Base-by-base conservation (phyloP, 768 basidiomycete species). In the Lentinula detonsa region DNA sequence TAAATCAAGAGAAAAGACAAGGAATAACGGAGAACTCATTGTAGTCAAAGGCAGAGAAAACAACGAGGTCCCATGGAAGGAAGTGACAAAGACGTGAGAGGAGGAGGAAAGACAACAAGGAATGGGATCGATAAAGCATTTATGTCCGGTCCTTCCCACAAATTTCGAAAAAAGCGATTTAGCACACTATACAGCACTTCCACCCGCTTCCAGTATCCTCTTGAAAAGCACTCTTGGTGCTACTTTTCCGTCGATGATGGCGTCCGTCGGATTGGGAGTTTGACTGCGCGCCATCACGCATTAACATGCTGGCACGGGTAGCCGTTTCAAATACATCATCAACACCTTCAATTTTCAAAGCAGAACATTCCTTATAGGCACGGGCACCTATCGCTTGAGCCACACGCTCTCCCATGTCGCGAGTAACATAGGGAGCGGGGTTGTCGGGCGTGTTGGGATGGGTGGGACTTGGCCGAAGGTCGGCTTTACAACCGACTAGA, bases 251-350 rank as follows among this genome's bases (percentile, higher is more conserved):
- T 65, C 83, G 73, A 68, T 84, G 82, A 64, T 84, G 81, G 53
- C 75, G 76, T 8, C 67, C 71, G 34, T 73, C 71, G 48, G 72
- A 65, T 67, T 71, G 65, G 40, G 76, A 73, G 68, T 79, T 74
- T 33, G 77, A 74, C 7, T 85, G 83, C 28, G 85, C 88, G 2
- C 90, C 90, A 61, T 95, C 94, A 21, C 95, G 81, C 82, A 96
- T 95, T 61, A 98, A 75, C 91, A 98, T 97, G 70, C 93, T 95
- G 49, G 93, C 95, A 48, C 97, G 81, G 10, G 97, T 98, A 35
- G 97, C 97, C 0, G 92, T 90, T 76, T 99, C 97, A 66, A 98
- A 99, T 49, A 98, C 93, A 66, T 97, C 93, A 73, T 98, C 97
- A 13, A 96, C 94, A 58, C 94, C 94, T 75, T 91, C 88, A 57